Percentiles rank a stretch among this genome's conserved stretches.
Conservation (phyloP, 2,329 filamentous ascomycete genomes). For the Fusarium scirpi region DNA sequence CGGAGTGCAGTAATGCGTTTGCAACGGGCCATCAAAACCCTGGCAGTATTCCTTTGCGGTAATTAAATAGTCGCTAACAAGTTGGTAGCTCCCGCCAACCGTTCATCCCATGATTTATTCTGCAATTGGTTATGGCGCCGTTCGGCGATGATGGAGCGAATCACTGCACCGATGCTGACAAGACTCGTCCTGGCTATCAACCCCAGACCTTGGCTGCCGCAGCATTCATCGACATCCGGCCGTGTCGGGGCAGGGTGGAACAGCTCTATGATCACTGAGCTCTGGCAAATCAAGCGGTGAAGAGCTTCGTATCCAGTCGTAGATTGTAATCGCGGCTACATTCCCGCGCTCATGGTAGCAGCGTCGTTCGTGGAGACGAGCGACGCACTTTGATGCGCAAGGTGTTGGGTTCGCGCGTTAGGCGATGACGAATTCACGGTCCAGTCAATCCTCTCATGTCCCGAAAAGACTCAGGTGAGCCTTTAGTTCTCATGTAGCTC, state of each 20-base stretch:
- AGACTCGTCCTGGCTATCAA: constrained; percentile 24
- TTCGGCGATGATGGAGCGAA: constrained; percentile 25
- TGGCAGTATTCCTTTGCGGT: constrained; percentile 31
- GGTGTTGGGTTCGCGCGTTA: not conserved
- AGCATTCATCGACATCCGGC: constrained; percentile 27
- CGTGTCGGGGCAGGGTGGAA: constrained; percentile 20
- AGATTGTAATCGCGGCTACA: constrained; percentile 32
- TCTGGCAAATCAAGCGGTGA: constrained; percentile 34
- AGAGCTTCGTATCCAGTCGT: constrained; percentile 32
- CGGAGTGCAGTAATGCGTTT: constrained; percentile 23
- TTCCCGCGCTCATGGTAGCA: constrained; percentile 37
- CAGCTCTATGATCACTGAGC: constrained; percentile 4
- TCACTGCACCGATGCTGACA: not conserved
- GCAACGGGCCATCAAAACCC: constrained; percentile 25
- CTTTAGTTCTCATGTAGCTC: not conserved
- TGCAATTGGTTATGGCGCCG: constrained; percentile 24
- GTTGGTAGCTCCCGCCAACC: constrained; percentile 28
- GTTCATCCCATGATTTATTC: constrained; percentile 32
- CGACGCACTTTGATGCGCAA: not conserved
- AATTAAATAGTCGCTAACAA: constrained; percentile 39
- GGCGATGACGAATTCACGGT: no score
- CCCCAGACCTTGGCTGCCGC: constrained; percentile 32
- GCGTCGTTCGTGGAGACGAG: constrained; percentile 28
- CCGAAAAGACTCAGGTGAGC: not conserved
- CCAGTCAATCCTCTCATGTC: not conserved